Percentiles rank a stretch among this genome's conserved stretches.
Conservation (phyloP, 306 rosid species). For the Acacia melanoxylon region DNA sequence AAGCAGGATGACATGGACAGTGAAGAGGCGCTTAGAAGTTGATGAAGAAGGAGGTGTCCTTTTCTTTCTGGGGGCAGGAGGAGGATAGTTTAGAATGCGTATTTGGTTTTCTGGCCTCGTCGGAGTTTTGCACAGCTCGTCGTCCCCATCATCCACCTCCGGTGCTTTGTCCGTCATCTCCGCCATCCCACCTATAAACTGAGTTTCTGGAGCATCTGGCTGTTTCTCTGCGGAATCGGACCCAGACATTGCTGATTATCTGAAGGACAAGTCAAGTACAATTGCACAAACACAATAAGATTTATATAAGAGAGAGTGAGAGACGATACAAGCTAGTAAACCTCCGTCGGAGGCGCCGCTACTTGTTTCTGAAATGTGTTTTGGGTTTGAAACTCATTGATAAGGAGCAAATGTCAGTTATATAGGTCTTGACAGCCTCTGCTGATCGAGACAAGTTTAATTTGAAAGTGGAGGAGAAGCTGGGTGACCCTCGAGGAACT, state of each 20-base stretch:
- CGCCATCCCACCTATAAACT: slow-evolving; percentile 1
- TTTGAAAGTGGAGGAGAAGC: not conserved
- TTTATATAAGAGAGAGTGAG: not conserved
- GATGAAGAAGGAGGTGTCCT: not conserved
- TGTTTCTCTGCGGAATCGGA: not conserved
- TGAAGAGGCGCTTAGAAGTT: slow-evolving; percentile 13
- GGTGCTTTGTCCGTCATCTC: not conserved
- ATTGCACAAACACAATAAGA: not conserved
- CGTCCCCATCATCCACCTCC: not conserved
- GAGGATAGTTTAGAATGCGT: slow-evolving; percentile 38
- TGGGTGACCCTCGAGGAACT: not conserved
- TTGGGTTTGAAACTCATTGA: not conserved
- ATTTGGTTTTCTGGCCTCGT: slow-evolving; percentile 30
- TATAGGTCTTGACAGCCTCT: not conserved
- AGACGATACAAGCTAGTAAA: not conserved
- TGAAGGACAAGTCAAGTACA: not conserved
- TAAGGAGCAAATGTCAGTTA: not conserved
- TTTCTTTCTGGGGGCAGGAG: slow-evolving; percentile 43
- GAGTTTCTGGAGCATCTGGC: not conserved
- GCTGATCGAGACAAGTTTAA: not conserved
- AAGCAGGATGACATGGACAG: slow-evolving; percentile 13
- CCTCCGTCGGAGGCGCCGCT: not conserved
- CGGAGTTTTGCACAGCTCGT: slow-evolving; percentile 46
- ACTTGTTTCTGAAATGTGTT: not conserved
- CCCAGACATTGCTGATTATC: not conserved